Evolutionary conservation across 73 alveolate species (phyloP), one percentile per base, ranked within the genome.

Genomic region (Paramecium bursaria): DNA sequence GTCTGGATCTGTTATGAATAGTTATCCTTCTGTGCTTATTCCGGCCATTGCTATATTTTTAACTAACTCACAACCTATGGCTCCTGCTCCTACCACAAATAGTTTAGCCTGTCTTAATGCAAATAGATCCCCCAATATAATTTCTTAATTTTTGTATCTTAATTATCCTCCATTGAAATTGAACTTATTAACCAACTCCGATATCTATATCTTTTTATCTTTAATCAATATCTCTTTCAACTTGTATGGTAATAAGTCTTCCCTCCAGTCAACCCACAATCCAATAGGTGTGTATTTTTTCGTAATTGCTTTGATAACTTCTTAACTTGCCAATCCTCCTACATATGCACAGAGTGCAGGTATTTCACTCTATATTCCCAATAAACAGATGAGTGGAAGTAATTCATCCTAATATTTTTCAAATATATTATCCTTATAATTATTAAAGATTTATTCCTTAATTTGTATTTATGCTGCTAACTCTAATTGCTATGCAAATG

Each of bases 71-170:
- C 99, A 98, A 23, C 99, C 99, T n/a, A 98, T 94, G n/a, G 99
- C 99, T 13, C 99, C 99, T n/a, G 99, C 99, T 11, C 99, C 99
- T n/a, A 98, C 98, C 15, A 98, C 98, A 51, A 98, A 93, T 19
- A 97, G 85, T 30, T 94, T 94, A 33, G 94, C 87, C 44, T 87
- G 19, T 21, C 6, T 39, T 14, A 67, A 11, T 5, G 33, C 14
- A 39, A 39, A 1, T 0, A 7, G 17, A 6, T 14, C 21, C 44
- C 82, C 82, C 6, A 67, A 1, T 0, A 47, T 42, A 17, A 19
- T 67, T 2, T 0, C 4, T 35, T 21, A 39, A 33, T 35, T 35
- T 9, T 42, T 13, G 27, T 67, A 67, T 67, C 82, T 67, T n/a
- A n/a, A n/a, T n/a, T n/a, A n/a, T n/a, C n/a, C n/a, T n/a, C n/a